Percentiles rank a stretch among this genome's conserved stretches.
Conservation (phyloP, 305 asterid genomes). For the Solanum hybrid region DNA sequence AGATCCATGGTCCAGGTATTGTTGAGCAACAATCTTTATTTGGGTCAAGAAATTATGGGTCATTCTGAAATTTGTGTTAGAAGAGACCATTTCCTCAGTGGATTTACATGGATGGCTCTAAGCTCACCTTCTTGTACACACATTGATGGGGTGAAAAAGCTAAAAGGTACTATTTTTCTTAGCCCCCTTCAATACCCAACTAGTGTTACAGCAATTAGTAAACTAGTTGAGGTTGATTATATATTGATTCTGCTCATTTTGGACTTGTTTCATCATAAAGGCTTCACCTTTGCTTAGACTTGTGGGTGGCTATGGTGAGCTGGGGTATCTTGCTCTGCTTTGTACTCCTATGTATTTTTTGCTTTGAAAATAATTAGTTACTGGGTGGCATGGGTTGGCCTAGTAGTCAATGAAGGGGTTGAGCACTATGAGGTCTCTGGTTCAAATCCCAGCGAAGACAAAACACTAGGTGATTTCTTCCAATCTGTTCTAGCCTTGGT, state of each 20-base stretch:
- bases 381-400: neutral
- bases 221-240: too few relatives aligned
- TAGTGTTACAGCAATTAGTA: too few relatives aligned
- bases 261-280: too few relatives aligned
- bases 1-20: neutral
- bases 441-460: neutral
- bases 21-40: neutral
- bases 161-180: neutral
- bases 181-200: neutral
- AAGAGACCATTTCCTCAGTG: neutral
- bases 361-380: neutral
- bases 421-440: neutral
- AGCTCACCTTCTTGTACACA: neutral
- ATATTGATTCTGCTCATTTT: too few relatives aligned
- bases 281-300: too few relatives aligned
- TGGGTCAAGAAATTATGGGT: neutral
- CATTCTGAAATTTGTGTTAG: neutral
- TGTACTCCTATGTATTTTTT: neutral
- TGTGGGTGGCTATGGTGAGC: too few relatives aligned
- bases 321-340: too few relatives aligned
- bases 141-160: neutral
- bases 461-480: neutral
- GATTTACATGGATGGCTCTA: neutral
- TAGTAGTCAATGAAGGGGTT: neutral
- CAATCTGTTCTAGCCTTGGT: neutral